Base-by-base conservation (phyloP, 2,329 filamentous ascomycete genomes). In the Orbilia oligospora region DNA sequence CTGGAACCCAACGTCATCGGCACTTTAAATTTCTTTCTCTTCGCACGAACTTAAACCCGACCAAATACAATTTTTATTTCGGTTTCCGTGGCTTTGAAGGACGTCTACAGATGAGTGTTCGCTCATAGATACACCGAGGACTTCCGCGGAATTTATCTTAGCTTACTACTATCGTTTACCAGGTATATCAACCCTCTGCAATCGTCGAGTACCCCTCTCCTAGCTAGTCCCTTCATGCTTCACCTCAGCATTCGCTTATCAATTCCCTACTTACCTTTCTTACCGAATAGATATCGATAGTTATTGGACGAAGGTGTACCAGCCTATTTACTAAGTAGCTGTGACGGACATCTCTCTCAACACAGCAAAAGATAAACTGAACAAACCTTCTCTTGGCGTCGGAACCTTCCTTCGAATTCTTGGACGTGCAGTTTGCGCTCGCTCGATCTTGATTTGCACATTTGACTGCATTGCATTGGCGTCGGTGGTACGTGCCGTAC, bases 1-100 rank as follows among this genome's bases (percentile, higher is more conserved):
- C 20, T 36, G 30, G 18, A 27, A 41, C 56, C 18, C 56, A 61
- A 61, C 56, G 56, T 61, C 56, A 61, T 44, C 20, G 36, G 24
- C 3, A 8, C n/a, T n/a, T n/a, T n/a, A n/a, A n/a, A 30, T 30
- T 6, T 22, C 51, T 33, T 55, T 36, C 33, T 27, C 20, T n/a
- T 44, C 56, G 56, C 56, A 61, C 56, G 56, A 61, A 44, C 56
- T 18, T 46, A 0, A 12, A 3, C 8, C 8, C 0, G n/a, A n/a
- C 9, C 10, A 20, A 20, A 9, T 46, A n/a, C 1, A 8, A 46
- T 20, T 18, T 2, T n/a, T n/a, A n/a, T n/a, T n/a, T n/a, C n/a
- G n/a, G 20, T 4, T 20, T 5, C 44, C n/a, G 44, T 14, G 38
- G 14, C 3, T 14, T 14, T 14, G 3, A 41, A 41, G 38, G 38